Base-by-base conservation (phyloP, 176 grass and related monocot genomes). In the Thalia dealbata region DNA sequence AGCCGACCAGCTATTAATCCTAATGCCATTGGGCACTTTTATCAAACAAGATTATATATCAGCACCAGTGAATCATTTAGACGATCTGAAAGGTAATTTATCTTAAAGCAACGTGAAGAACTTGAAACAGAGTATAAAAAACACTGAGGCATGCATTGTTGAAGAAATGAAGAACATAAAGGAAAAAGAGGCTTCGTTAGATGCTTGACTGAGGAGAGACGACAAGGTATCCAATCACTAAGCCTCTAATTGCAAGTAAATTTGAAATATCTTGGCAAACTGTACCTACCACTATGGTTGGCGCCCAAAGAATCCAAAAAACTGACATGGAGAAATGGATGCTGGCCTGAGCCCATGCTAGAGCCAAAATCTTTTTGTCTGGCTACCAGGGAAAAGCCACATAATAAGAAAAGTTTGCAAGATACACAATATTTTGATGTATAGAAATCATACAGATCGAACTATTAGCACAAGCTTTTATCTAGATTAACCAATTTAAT, bases 271-370 rank as follows among this genome's bases (percentile, higher is more conserved):
- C 3, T 30, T 67, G 26, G 45, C 14, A 24, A 38, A 28, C 45
- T 24, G 19, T 52, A 79, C 29, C 76, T 93, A 99, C 90, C 85
- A 97, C 83, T 79, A 97, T 91, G 21, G 75, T 85, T 73, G 95
- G 95, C 84, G 90, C 87, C 95, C 90, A 97, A 56, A 97, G 81
- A 61, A 97, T 83, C 89, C 84, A 97, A 86, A 88, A 88, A 19
- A 87, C 78, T 70, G 76, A 81, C 62, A 84, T 50, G 75, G 95
- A 80, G 45, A 92, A 93, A 84, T 92, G 83, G 73, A 97, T 86
- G 74, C 90, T 91, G 77, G 85, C 78, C 88, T 97, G 90, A 88
- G 95, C 83, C 70, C 88, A 92, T 44, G 78, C 80, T 61, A 97
- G 80, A 76, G 82, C 83, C 79, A 89, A 73, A 61, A 91, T 87